Conservation (phyloP, 2,329 filamentous ascomycete species). For the Pseudogymnoascus sp. region DNA sequence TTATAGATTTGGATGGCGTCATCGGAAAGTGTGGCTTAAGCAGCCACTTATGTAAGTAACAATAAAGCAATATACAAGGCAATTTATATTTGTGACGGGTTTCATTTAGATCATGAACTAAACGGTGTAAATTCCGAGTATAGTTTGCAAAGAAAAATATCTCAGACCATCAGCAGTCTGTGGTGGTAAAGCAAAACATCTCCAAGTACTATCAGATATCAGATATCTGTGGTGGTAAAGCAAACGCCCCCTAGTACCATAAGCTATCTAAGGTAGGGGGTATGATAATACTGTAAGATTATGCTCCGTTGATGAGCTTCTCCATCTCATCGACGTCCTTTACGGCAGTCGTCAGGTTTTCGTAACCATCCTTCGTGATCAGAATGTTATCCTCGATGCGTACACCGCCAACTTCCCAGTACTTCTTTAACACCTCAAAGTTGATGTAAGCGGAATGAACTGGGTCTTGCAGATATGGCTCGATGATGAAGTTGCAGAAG, state of each 20-base stretch:
- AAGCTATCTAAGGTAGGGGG: background rate
- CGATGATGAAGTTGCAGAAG: conserved; percentile 84
- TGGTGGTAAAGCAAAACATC: background rate
- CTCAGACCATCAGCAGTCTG: background rate
- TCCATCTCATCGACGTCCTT: conserved; percentile 61
- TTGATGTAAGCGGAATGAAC: conserved; percentile 72
- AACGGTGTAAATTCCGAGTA: background rate
- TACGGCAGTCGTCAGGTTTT: conserved; percentile 64
- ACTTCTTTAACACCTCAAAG: conserved; percentile 60
- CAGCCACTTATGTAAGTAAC: background rate
- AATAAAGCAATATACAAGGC: background rate
- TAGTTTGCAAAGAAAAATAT: background rate
- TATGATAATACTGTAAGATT: background rate
- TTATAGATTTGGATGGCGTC: background rate
- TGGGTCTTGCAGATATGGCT: conserved; percentile 66
- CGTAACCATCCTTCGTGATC: conserved; percentile 58
- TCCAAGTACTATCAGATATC: background rate
- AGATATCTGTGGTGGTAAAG: background rate
- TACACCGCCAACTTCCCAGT: conserved; percentile 75
- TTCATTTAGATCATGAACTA: background rate
- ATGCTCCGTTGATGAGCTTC: conserved; percentile 22
- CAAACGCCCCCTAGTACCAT: background rate
- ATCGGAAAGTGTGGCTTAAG: background rate
- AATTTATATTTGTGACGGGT: background rate
- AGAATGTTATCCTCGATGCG: conserved; percentile 65